Evolutionary conservation across 805 yeast species (phyloP), one percentile per base, ranked within the genome.

Genomic region (Yarrowia yakushimensis): DNA sequence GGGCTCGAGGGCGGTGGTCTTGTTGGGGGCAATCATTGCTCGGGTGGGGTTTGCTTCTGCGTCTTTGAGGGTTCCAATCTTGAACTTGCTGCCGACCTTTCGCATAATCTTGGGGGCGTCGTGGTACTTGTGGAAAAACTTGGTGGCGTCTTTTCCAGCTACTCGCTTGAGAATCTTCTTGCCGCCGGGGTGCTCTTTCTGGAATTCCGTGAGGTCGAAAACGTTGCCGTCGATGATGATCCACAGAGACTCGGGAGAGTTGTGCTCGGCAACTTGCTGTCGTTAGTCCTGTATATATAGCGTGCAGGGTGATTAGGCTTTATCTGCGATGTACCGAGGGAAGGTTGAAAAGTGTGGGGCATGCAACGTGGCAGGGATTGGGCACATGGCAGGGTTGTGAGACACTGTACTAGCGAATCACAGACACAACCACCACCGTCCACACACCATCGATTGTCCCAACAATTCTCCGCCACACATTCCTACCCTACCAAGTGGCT

Each of bases 161-260:
- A 89, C 89, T 65, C 86, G 86, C 65, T 85, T 73, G 45, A 93
- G 81, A 63, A 93, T 89, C 70, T 86, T 84, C 60, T 83, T 81
- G 4, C 88, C 88, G 66, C 88, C 88, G 3, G 98, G 98, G 73
- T 93, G 98, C 52, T 81, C 84, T 17, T 82, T 79, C 62, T 87
- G 78, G 74, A 92, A 91, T 33, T 78, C 76, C 7, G 93, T 81
- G 30, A 88, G 80, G 72, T 90, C 86, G 72, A 85, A 90, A 6
- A 93, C 96, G 67, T 86, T 85, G 63, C 87, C 90, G 68, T 90
- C 85, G 65, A 90, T 80, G 63, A 90, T 81, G 79, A 93, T 84
- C 96, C 97, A 93, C 43, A 90, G 76, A 68, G 88, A 90, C 17
- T 86, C 87, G 42, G 85, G 82, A n/a, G 83, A 78, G 72, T 82